phyloP scores from a whole-genome alignment of 2,329 filamentous ascomycete genomes.

The Pyrenophora seminiperda region DNA sequence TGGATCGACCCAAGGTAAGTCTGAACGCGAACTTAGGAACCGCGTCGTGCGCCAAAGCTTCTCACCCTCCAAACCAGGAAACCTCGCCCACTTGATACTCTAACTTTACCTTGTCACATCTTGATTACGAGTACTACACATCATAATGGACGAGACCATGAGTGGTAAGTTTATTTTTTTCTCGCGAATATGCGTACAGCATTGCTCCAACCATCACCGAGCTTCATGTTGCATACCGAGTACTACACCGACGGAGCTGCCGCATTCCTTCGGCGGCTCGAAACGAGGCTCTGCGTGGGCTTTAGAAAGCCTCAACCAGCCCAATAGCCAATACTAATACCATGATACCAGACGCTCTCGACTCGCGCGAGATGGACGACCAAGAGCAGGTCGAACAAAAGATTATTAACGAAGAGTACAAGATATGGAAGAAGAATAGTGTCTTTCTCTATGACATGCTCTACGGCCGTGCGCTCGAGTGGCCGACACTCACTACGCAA shows the following conservation, averaged over 20 bases:
- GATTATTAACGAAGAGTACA: conserved; percentile 98
- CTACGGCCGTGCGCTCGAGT: conserved; percentile 88
- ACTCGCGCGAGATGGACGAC: conserved; percentile 63
- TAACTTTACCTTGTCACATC: not conserved
- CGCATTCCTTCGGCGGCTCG: not conserved
- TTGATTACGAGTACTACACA: not conserved
- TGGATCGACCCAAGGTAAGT: conserved; percentile 11
- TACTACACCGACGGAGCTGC: not conserved
- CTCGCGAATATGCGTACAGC: not conserved
- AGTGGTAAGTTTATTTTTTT: conserved; percentile 35
- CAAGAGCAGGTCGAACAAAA: conserved; percentile 78
- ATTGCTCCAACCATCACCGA: not conserved
- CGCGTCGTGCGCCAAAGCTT: conserved; percentile 18
- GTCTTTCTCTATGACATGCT: conserved; percentile 99
- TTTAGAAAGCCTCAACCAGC: too few species aligned
- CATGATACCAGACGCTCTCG: conserved; percentile 48
- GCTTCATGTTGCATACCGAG: not conserved
- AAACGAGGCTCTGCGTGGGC: not conserved
- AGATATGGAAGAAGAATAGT: conserved; percentile 99
- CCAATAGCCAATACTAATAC: conserved; percentile 1
- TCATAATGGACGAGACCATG: conserved; percentile 47
- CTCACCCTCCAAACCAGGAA: conserved; percentile 5
- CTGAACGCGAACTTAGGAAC: conserved; percentile 24
- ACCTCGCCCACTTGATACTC: not conserved
- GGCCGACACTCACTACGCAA: conserved; percentile 96